These are phyloP conservation scores for Boletus sp. DNA, from an alignment of 768 basidiomycete genomes.

Conservation along the genomic window DNA sequence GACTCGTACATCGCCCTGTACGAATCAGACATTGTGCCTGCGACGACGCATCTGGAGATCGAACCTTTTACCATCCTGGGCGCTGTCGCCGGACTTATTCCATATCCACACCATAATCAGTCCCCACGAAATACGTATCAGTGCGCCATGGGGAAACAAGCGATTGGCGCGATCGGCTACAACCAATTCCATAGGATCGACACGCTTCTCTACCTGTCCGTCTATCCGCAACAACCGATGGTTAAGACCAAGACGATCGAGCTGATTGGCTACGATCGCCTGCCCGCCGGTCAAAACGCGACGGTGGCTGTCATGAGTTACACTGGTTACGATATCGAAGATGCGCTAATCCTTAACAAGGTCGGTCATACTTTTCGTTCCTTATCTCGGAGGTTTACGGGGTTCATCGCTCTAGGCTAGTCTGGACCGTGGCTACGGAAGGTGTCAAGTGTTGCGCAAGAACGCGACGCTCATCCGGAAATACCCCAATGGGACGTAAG, in stretches of 20 bases:
- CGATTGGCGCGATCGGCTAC: slow-evolving; percentile 97
- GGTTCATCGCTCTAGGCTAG: slow-evolving; percentile 59
- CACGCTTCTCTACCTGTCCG: slow-evolving; percentile 94
- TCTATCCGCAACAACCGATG: slow-evolving; percentile 99
- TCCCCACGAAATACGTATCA: slow-evolving; percentile 99
- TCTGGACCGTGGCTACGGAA: slow-evolving; percentile 94
- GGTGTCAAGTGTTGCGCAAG: slow-evolving; percentile 97
- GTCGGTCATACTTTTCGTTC: slow-evolving; percentile 36
- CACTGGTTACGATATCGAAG: slow-evolving; percentile 99
- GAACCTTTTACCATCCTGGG: slow-evolving; percentile 98
- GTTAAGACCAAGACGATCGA: slow-evolving; percentile 99
- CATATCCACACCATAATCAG: slow-evolving; percentile 99
- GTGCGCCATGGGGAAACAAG: slow-evolving; percentile 99
- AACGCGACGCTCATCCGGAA: slow-evolving; percentile 91
- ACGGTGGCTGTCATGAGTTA: slow-evolving; percentile 99
- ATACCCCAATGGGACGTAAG: slow-evolving; percentile 96
- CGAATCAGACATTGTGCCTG: slow-evolving; percentile 77
- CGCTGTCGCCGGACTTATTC: slow-evolving; percentile 96
- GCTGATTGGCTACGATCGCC: slow-evolving; percentile 90
- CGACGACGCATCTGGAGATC: slow-evolving; percentile 95
- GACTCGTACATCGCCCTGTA: slow-evolving; percentile 95
- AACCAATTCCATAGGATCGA: slow-evolving; percentile 98
- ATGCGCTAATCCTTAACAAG: slow-evolving; percentile 95
- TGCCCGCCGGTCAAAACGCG: slow-evolving; percentile 98
- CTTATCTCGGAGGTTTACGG: slow-evolving; percentile 2